Percentiles rank a stretch among this genome's conserved stretches.
phyloP scores from a whole-genome alignment of 495 filamentous ascomycete species.

The Xylaria nigripes region DNA sequence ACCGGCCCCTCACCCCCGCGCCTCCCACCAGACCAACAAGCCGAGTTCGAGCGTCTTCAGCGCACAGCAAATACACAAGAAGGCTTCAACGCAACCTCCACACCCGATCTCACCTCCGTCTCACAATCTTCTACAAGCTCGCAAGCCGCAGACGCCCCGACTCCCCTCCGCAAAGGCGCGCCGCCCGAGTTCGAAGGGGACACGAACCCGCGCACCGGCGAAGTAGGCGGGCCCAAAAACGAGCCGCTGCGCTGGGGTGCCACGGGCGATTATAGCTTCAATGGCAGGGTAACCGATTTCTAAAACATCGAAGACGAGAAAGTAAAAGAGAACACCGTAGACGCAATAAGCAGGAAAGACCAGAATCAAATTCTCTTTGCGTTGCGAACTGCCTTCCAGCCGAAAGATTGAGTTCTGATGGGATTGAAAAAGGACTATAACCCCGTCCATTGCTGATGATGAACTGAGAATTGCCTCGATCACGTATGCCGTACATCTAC shows the following conservation, averaged over 20 bases:
- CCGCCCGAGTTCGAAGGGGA: slow-evolving; percentile 93
- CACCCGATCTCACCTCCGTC: slow-evolving; percentile 16
- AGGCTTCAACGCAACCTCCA: slow-evolving; percentile 25
- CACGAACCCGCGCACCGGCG: slow-evolving; percentile 88
- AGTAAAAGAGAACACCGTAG: neutral
- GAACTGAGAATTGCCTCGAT: no score
- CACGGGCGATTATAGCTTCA: slow-evolving; percentile 86
- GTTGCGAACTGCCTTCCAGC: no score
- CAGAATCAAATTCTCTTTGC: no score
- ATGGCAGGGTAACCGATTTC: slow-evolving; percentile 93
- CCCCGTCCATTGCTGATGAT: no score
- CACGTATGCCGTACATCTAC: no score
- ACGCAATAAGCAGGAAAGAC: neutral
- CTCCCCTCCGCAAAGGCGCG: slow-evolving; percentile 45
- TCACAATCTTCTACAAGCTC: neutral
- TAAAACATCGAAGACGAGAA: slow-evolving; percentile 27
- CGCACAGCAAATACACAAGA: slow-evolving; percentile 36
- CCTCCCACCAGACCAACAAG: slow-evolving; percentile 81
- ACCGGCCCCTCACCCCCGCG: slow-evolving; percentile 65
- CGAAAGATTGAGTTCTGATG: no score
- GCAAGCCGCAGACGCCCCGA: neutral
- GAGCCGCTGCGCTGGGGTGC: slow-evolving; percentile 85
- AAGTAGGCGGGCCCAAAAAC: slow-evolving; percentile 94
- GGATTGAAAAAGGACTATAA: no score
- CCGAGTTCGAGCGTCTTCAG: slow-evolving; percentile 86